Base-by-base conservation (phyloP, 768 basidiomycete species). In the Galerina marginata region DNA sequence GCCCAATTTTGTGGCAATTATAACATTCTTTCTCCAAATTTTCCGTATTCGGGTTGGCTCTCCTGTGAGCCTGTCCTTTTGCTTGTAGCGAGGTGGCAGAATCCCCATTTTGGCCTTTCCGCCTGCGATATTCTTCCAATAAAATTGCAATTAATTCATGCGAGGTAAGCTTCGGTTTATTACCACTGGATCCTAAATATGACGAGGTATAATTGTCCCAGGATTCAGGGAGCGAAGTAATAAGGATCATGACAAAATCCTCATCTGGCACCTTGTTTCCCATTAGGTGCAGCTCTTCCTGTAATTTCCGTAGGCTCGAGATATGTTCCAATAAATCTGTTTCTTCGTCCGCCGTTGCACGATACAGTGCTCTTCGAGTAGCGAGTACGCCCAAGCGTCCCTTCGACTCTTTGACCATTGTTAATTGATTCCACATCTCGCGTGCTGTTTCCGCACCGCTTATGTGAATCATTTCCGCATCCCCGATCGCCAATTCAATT, bases 211-310 rank as follows among this genome's bases (percentile, higher is more conserved):
- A 72, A 25, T 44, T 65, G 38, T 74, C 69, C 68, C 71, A 72
- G 20, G 58, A 58, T 36, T 72, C 72, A 26, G 69, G 70, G 15
- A 74, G 54, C 9, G 67, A 72, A 5, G 70, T 70, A 36, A 72
- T 61, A 2, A 72, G 48, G 26, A 74, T 69, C 66, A 71, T 71
- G 3, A 66, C 56, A 48, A 74, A 72, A 57, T 72, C 73, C 45
- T 72, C 67, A 61, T 74, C 73, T 0, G 56, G 12, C 12, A 72
- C 61, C n/a, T 50, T 53, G 53, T 58, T 72, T 7, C 60, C 69
- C 59, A 72, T 66, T 3, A 67, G 6, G 44, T 69, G 68, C 9
- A 71, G 53, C 55, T 71, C 66, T 36, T 68, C 70, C 49, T 74
- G 69, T 6, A 71, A 40, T 16, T 66, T 45, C 14, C 62, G 59